These are phyloP conservation scores for Amphirosellinia nigrospora DNA, from an alignment of 495 filamentous ascomycete species.

Conservation along the genomic window DNA sequence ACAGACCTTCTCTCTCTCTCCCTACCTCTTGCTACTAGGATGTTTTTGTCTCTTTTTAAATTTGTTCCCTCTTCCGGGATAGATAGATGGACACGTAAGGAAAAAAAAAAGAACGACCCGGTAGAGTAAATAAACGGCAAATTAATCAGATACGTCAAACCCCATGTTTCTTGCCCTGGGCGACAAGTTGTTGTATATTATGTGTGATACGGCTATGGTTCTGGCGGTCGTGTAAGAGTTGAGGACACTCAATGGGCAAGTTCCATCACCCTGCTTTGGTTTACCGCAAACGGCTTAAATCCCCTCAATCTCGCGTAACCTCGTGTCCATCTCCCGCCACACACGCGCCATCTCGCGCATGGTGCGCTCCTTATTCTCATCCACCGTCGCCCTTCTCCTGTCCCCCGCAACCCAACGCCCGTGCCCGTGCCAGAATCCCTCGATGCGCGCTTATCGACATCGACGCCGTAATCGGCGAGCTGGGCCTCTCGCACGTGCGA, in stretches of 20 bases:
- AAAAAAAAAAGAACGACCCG: constrained; percentile 21
- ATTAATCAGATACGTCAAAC: constrained; percentile 11
- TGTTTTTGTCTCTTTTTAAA: constrained; percentile 7
- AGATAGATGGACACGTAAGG: constrained; percentile 2
- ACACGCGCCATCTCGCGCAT: constrained; percentile 67
- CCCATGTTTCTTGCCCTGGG: neutral
- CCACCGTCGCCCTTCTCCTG: constrained; percentile 11
- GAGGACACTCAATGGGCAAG: no score
- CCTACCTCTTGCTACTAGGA: constrained; percentile 1
- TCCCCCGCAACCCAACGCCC: constrained; percentile 14
- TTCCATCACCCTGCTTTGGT: no score
- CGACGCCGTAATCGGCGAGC: constrained; percentile 61
- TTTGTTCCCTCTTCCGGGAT: constrained; percentile 19
- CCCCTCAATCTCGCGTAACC: constrained; percentile 62
- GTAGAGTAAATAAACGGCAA: constrained; percentile 19
- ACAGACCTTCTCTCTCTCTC: neutral
- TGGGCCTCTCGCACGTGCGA: constrained; percentile 52
- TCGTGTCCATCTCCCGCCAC: constrained; percentile 60
- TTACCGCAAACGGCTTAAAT: constrained; percentile 59
- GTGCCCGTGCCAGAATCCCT: neutral
- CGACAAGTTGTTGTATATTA: neutral
- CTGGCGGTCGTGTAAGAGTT: no score
- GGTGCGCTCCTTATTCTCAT: constrained; percentile 46
- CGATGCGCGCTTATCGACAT: constrained; percentile 30
- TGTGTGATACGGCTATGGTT: neutral